Base-by-base conservation (phyloP, 306 rosid genomes). In the Lagenaria siceraria region DNA sequence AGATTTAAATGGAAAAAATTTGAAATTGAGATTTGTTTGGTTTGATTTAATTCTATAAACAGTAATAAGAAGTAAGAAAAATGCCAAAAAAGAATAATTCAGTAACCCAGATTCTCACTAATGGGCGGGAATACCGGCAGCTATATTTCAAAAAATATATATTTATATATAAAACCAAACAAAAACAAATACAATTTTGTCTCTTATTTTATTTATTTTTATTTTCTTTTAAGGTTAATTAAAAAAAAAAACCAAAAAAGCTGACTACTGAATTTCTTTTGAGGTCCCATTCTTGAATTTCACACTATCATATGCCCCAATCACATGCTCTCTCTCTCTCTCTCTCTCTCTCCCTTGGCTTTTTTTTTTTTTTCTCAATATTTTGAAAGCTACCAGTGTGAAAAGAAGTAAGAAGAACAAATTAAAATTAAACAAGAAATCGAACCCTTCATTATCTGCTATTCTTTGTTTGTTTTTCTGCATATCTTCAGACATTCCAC, bases 111-210 rank as follows among this genome's bases (percentile, higher is more conserved):
- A 71, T 25, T 66, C 10, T 59, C 82, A 72, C 35, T 76, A 19
- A 40, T 40, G 84, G 84, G 93, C 96, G 96, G 96, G 93, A 91
- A 87, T 74, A 60, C 49, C 48, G 43, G 79, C 31, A 42, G 71
- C 64, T 61, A 22, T 63, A 82, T 82, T 87, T 90, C 61, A 24
- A 10, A 74, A n/a, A n/a, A n/a, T n/a, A n/a, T n/a, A n/a, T n/a
- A n/a, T n/a, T n/a, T n/a, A 10, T 10, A 13, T 14, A 13, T 21
- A 35, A 46, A 46, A 63, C 3, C n/a, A 65, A 54, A 60, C 25
- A 17, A 49, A 49, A 51, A 29, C 0, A 56, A 61, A 77, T 74
- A 40, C 83, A 69, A 69, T 7, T 48, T 51, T 72, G 27, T 72
- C 27, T 46, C 6, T 38, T 3, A 25, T 25, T 69, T 21, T 10